Evolutionary conservation across 345 rosid species (phyloP), one percentile per base, ranked within the genome.

Genomic region (Carallia pectinifolia): DNA sequence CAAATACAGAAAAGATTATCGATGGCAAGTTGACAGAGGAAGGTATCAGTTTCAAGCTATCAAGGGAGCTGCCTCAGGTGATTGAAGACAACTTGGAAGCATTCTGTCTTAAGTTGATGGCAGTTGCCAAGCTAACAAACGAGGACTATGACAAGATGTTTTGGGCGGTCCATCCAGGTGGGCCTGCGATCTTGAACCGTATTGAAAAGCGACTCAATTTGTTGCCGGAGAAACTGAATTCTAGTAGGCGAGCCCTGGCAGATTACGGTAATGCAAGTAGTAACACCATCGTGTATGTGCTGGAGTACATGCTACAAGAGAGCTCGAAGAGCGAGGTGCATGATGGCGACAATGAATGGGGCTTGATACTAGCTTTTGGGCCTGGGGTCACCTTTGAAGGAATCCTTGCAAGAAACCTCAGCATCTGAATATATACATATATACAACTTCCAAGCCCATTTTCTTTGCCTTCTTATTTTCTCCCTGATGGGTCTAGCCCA

Each of bases 141-240:
- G 69, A 78, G 58, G 91, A 88, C 65, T 95, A 90, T 52, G 89
- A 90, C 79, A 80, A 84, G 67, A 59, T 95, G 74, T 95, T 92
- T 69, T 95, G 99, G 99, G 98, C 96, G 8, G 98, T 95, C 72
- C 98, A 95, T 81, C 99, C 98, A 2, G 99, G 99, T 1, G 99
- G 98, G 15, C 99, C 99, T 4, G 99, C 98, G 39, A 95, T 95
- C 69, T 73, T 95, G 81, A 90, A 95, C 74, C 74, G 96, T 61
- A 73, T 92, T 61, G 99, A 95, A 33, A 92, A 90, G 79, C 77
- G 97, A 66, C 85, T 95, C 0, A 80, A 87, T 38, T 77, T 95
- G 82, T 65, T 68, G 10, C 97, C 98, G 0, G 90, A 89, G 69
- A 95, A 90, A 77, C 82, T 95, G 58, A 88, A 67, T 64, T 84